Conservation (phyloP, 371 early-diverging fungal genomes). For the Rhizopus arrhizus region DNA sequence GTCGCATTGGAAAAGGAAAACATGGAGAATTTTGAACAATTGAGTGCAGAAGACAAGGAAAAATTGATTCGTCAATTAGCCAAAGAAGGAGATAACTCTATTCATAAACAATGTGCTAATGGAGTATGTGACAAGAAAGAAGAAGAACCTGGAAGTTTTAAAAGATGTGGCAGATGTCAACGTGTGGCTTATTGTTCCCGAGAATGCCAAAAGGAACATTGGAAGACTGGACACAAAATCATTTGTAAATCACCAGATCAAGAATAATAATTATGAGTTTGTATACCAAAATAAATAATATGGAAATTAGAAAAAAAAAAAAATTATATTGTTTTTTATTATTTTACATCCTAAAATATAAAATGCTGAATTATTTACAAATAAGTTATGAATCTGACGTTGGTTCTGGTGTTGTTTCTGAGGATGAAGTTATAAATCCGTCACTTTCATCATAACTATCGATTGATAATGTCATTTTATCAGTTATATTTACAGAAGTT, state of each 20-base stretch:
- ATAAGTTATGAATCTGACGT: constrained; percentile 1
- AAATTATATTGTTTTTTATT: neutral
- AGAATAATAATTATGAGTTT: constrained; percentile 6
- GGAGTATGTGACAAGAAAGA: constrained; percentile 54
- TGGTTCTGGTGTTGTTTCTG: neutral
- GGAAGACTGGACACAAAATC: constrained; percentile 62
- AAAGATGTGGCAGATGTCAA: constrained; percentile 63
- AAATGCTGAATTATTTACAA: constrained; percentile 3
- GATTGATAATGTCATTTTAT: neutral
- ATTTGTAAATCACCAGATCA: constrained; percentile 39
- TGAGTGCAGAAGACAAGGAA: constrained; percentile 41
- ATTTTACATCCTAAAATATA: neutral
- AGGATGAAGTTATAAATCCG: neutral
- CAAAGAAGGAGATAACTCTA: constrained; percentile 46
- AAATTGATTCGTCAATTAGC: constrained; percentile 49
- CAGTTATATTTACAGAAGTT: constrained; percentile 2
- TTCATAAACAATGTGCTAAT: constrained; percentile 47
- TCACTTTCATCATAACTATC: neutral
- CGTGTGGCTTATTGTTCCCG: constrained; percentile 60
- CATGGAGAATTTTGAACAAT: constrained; percentile 41
- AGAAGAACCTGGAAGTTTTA: constrained; percentile 53
- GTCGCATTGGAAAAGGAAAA: constrained; percentile 49
- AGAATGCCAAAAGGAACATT: constrained; percentile 65
- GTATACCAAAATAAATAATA: constrained; percentile 1
- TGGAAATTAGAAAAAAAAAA: constrained; percentile 1